Evolutionary conservation across 768 basidiomycete genomes (phyloP).

Genomic region (Kwoniella botswanensis): DNA sequence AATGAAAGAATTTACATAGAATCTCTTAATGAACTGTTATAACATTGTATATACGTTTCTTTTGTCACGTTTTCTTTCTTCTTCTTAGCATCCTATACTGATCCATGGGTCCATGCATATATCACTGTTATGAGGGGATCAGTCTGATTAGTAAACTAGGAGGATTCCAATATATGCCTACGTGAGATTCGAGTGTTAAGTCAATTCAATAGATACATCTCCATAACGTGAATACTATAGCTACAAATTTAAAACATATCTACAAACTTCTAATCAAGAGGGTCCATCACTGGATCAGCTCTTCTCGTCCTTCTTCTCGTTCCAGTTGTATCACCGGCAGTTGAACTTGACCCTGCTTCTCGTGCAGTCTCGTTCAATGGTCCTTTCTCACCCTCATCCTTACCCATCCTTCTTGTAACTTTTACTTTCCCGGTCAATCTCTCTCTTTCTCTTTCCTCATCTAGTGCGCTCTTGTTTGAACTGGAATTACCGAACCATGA

Average conservation of each 20-base stretch:
- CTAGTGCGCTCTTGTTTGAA: slow-evolving; percentile 16
- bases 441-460: slow-evolving; percentile 39
- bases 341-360: background rate
- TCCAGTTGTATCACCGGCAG: slow-evolving; percentile 12
- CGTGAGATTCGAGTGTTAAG: too few species aligned
- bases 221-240: background rate
- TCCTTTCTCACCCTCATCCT: slow-evolving; percentile 42
- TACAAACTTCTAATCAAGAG: slow-evolving; percentile 23
- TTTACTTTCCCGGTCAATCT: slow-evolving; percentile 33
- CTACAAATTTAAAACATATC: slow-evolving; percentile 6
- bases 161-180: too few species aligned
- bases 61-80: background rate
- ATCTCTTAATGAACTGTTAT: too few species aligned
- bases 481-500: slow-evolving; percentile 40
- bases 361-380: background rate
- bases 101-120: too few species aligned
- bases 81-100: too few species aligned
- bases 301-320: slow-evolving; percentile 18
- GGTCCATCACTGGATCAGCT: slow-evolving; percentile 27
- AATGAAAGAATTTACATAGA: too few species aligned
- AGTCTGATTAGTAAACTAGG: too few species aligned
- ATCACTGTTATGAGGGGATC: too few species aligned
- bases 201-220: background rate
- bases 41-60: background rate
- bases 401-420: slow-evolving; percentile 51